Evolutionary conservation across 2,329 filamentous ascomycete genomes (phyloP).

Genomic region (Aspergillus hortae): DNA sequence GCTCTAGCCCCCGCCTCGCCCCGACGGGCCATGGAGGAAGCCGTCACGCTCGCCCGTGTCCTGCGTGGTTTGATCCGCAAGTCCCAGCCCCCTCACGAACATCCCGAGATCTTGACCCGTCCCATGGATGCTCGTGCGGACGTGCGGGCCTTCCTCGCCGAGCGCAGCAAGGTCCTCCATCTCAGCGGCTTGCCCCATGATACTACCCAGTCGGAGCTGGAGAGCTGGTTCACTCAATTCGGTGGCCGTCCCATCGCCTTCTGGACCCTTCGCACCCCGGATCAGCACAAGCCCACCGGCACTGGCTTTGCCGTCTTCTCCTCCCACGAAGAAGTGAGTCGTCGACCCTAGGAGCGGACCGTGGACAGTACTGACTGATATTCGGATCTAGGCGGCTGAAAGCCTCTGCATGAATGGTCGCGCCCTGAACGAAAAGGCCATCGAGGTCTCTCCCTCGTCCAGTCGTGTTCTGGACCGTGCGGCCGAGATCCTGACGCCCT

Average conservation of each 20-base stretch:
- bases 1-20: conserved; percentile 92
- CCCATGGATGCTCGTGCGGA: conserved; percentile 97
- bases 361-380: conserved; percentile 9
- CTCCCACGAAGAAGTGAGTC: conserved; percentile 90
- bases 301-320: conserved; percentile 98
- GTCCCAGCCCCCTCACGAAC: conserved; percentile 88
- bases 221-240: conserved; percentile 99
- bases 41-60: conserved; percentile 87
- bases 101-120: conserved; percentile 88
- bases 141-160: conserved; percentile 90
- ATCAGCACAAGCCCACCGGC: conserved; percentile 99
- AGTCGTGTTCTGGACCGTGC: conserved; percentile 93
- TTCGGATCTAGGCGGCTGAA: conserved; percentile 69
- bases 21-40: conserved; percentile 94
- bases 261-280: conserved; percentile 95
- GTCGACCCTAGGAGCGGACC: conserved; percentile 2
- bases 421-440: conserved; percentile 96
- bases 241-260: conserved; percentile 97
- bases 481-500: conserved; percentile 91
- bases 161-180: conserved; percentile 96
- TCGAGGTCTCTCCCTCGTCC: conserved; percentile 97
- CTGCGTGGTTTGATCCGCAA: conserved; percentile 91
- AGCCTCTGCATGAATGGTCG: conserved; percentile 99
- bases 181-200: conserved; percentile 97
- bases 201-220: conserved; percentile 95